Percentiles rank a stretch among this genome's conserved stretches.
These are phyloP conservation scores for Cytospora leucostoma DNA, from an alignment of 2,329 filamentous ascomycete genomes.

Conservation along the genomic window DNA sequence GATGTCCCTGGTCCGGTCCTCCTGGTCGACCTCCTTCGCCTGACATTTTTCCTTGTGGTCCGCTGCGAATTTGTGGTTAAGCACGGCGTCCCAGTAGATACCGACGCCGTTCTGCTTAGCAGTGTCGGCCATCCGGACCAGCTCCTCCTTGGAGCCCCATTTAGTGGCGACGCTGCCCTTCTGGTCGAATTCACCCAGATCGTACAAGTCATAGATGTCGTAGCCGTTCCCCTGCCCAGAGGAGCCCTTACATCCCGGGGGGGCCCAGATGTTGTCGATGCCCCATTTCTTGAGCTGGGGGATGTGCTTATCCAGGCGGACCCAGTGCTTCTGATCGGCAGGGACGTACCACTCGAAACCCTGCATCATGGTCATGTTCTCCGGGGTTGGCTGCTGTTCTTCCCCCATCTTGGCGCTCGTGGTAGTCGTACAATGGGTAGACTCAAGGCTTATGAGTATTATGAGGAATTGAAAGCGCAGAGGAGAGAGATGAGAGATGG, in stretches of 20 bases:
- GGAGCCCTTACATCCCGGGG: slow-evolving; percentile 71
- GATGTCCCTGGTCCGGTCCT: slow-evolving; percentile 59
- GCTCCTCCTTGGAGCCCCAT: slow-evolving; percentile 68
- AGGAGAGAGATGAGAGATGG: neutral
- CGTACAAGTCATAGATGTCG: slow-evolving; percentile 69
- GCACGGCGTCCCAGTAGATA: slow-evolving; percentile 71
- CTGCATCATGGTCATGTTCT: slow-evolving; percentile 64
- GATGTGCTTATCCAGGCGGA: slow-evolving; percentile 57
- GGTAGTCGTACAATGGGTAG: too few relatives aligned
- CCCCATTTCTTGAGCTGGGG: slow-evolving; percentile 62
- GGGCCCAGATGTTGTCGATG: slow-evolving; percentile 68
- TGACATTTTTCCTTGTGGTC: slow-evolving; percentile 64
- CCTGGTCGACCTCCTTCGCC: slow-evolving; percentile 63
- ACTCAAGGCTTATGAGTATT: too few relatives aligned
- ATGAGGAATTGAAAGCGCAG: too few relatives aligned
- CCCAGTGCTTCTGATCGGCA: slow-evolving; percentile 63
- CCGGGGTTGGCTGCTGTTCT: slow-evolving; percentile 36
- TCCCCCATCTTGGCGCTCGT: slow-evolving; percentile 30
- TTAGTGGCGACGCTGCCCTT: slow-evolving; percentile 66
- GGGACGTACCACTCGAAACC: slow-evolving; percentile 75
- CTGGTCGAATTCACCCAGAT: slow-evolving; percentile 74
- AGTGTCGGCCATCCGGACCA: slow-evolving; percentile 53
- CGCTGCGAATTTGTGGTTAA: slow-evolving; percentile 75
- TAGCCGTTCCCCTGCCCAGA: slow-evolving; percentile 67
- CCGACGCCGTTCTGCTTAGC: slow-evolving; percentile 60